Evolutionary conservation across 306 rosid species (phyloP).

Genomic region (Lagenaria siceraria): DNA sequence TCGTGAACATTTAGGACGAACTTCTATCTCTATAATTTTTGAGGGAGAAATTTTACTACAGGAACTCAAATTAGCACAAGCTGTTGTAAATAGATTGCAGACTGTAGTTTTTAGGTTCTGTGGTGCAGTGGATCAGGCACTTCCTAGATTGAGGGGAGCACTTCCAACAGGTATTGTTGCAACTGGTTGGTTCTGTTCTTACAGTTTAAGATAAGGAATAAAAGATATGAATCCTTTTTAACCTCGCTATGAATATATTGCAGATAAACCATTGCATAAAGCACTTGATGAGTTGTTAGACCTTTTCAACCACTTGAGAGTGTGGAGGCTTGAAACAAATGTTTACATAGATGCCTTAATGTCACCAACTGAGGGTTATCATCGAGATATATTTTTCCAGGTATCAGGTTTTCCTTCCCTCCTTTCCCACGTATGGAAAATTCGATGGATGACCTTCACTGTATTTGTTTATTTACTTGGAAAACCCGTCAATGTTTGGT

Average conservation of each 20-base stretch:
- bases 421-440: background rate
- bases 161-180: slow-evolving; percentile 51
- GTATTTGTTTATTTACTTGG: too few relatives aligned
- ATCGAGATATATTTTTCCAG: slow-evolving; percentile 83
- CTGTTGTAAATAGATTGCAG: slow-evolving; percentile 86
- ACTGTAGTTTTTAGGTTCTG: slow-evolving; percentile 83
- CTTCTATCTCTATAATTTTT: background rate
- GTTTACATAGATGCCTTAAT: slow-evolving; percentile 72
- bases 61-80: slow-evolving; percentile 77
- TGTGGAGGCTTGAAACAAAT: slow-evolving; percentile 64
- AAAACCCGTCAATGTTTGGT: background rate
- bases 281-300: slow-evolving; percentile 89
- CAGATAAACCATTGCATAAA: slow-evolving; percentile 68
- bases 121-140: slow-evolving; percentile 76
- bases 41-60: slow-evolving; percentile 16
- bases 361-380: slow-evolving; percentile 85
- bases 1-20: background rate
- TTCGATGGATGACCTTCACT: background rate
- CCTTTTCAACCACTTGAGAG: slow-evolving; percentile 58
- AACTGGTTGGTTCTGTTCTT: slow-evolving; percentile 8
- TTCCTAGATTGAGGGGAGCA: slow-evolving; percentile 93
- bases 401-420: slow-evolving; percentile 20
- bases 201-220: background rate
- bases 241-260: slow-evolving; percentile 15
- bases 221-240: background rate